phyloP scores from a whole-genome alignment of 2,329 filamentous ascomycete genomes.

The Ophiosphaerella narmari region DNA sequence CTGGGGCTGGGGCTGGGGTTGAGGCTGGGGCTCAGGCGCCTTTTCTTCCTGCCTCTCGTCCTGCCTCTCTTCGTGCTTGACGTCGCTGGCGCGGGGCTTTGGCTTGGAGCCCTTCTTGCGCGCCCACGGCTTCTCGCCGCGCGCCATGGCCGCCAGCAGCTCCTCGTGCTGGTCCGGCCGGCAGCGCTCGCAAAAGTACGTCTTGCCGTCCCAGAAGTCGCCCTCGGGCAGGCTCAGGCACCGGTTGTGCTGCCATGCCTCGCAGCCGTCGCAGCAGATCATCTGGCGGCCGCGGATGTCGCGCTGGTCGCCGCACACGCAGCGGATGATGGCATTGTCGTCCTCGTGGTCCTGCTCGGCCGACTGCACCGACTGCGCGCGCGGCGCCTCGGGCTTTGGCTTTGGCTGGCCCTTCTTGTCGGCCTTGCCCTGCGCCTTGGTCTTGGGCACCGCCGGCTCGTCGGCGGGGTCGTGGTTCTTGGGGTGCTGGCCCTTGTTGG shows the following conservation, averaged over 20 bases:
- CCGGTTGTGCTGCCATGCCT: slow-evolving; percentile 95
- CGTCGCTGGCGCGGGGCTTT: slow-evolving; percentile 70
- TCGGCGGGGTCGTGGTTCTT: slow-evolving; percentile 73
- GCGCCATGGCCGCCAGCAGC: slow-evolving; percentile 75
- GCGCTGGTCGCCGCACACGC: slow-evolving; percentile 81
- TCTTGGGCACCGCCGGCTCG: slow-evolving; percentile 52
- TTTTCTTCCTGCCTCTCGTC: slow-evolving; percentile 47
- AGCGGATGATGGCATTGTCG: slow-evolving; percentile 80
- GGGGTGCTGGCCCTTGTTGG: slow-evolving; percentile 93
- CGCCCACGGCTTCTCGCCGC: slow-evolving; percentile 84
- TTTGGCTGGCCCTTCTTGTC: slow-evolving; percentile 52
- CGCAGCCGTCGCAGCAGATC: slow-evolving; percentile 93
- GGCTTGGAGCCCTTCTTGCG: slow-evolving; percentile 61
- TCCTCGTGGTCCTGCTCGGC: slow-evolving; percentile 58
- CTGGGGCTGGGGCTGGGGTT: slow-evolving; percentile 18
- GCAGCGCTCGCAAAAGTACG: slow-evolving; percentile 91
- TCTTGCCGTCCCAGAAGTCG: slow-evolving; percentile 54
- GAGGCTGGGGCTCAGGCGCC: slow-evolving; percentile 24
- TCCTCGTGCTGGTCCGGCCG: slow-evolving; percentile 80
- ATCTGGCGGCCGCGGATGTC: slow-evolving; percentile 87
- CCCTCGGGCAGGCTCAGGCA: slow-evolving; percentile 87
- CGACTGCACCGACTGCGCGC: slow-evolving; percentile 34
- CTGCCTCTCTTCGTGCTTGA: too few species aligned
- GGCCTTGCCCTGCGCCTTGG: slow-evolving; percentile 51
- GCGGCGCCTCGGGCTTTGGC: slow-evolving; percentile 48